Evolutionary conservation across 2,329 filamentous ascomycete species (phyloP), one percentile per base, ranked within the genome.

Genomic region (Alternaria rosae): DNA sequence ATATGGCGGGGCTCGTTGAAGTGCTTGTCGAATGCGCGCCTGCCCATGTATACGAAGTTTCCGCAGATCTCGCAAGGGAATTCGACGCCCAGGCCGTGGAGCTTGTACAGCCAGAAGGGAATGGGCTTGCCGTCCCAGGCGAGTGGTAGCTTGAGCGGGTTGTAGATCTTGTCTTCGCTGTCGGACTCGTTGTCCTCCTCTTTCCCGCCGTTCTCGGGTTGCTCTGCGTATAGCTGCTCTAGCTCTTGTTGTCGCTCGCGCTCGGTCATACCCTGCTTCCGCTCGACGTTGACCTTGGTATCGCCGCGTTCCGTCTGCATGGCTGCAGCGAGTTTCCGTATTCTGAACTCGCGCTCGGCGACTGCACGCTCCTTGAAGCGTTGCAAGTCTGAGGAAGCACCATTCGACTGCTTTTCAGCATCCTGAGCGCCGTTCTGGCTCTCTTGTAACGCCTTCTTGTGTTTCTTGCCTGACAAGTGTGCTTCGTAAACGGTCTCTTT

Each of bases 111-210:
- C 95, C 95, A 99, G 84, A 95, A 99, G 0, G 96, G 95, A 72
- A 99, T 99, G 0, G 96, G 95, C 77, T 99, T 99, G 71, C 96
- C 95, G 70, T 99, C 95, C 96, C 96, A 99, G 3, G 93, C 94
- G 8, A 99, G 86, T 0, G 95, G 95, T 2, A 99, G 85, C 77
- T 99, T 99, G 68, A 99, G 86, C 0, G 95, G 95, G 78, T 99
- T 99, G 85, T 98, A 97, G 62, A 98, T 92, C 76, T 90, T 94
- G 67, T 97, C 93, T 44, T 94, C 92, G 54, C 73, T 74, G 8
- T 78, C 91, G 13, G 93, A 77, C 1, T 91, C 92, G 0, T 93
- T 91, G 11, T 88, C 88, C 0, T 83, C 81, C 1, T 90, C 89
- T 0, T 87, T 87, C 1, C 85, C 85, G 8, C 86, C 86, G 5